A percentile compares a stretch with the other conserved stretches of the same genome.
phyloP scores from a whole-genome alignment of 805 yeast genomes.

The Lipomyces mesembrius region DNA sequence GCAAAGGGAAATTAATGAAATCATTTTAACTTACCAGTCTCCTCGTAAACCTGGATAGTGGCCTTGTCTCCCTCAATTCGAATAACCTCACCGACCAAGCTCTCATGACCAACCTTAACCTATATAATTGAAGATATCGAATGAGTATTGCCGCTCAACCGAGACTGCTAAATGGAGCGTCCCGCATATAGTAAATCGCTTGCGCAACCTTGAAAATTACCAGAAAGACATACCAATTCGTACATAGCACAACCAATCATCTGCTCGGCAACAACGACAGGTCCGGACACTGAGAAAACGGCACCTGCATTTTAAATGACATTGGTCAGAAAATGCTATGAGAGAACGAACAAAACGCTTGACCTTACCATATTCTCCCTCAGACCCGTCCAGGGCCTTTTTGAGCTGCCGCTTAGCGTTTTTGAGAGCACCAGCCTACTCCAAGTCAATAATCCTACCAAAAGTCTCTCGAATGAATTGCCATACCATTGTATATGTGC shows the following conservation, averaged over 20 bases:
- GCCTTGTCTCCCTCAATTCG: slow-evolving; percentile 96
- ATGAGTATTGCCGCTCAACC: background rate
- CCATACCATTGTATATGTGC: slow-evolving; percentile 28
- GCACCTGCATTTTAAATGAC: slow-evolving; percentile 39
- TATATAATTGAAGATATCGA: slow-evolving; percentile 10
- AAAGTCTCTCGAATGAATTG: background rate
- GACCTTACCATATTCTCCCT: slow-evolving; percentile 70
- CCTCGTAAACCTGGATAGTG: slow-evolving; percentile 98
- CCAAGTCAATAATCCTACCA: background rate
- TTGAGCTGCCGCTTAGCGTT: slow-evolving; percentile 94
- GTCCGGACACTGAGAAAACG: slow-evolving; percentile 95
- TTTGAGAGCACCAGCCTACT: slow-evolving; percentile 92
- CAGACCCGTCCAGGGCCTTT: slow-evolving; percentile 76
- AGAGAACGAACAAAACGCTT: background rate
- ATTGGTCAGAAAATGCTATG: slow-evolving; percentile 6
- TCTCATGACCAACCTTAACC: slow-evolving; percentile 93
- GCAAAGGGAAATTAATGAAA: background rate
- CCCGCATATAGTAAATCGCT: background rate
- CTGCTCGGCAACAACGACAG: slow-evolving; percentile 96
- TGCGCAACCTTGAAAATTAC: background rate
- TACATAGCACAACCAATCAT: slow-evolving; percentile 99
- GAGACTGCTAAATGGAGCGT: background rate
- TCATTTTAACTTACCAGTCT: slow-evolving; percentile 58
- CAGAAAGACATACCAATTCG: slow-evolving; percentile 65
- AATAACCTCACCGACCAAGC: slow-evolving; percentile 96